Conservation (phyloP, 2,329 filamentous ascomycete species). For the Colletotrichum lindemuthianum region DNA sequence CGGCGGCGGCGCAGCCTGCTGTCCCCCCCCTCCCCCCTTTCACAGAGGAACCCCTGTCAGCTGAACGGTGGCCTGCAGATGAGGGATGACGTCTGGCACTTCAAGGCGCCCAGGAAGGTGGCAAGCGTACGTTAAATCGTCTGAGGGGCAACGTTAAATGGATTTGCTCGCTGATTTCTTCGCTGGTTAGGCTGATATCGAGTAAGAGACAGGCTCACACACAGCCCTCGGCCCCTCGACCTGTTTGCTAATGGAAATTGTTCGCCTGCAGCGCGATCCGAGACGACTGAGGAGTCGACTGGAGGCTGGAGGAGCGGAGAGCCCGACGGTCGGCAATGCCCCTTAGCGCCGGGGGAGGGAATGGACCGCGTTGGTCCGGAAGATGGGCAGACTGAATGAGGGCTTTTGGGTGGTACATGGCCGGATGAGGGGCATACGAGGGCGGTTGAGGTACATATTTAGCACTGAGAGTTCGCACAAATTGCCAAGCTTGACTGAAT, state of each 20-base stretch:
- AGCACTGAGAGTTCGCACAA: no score
- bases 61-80: conserved; percentile 38
- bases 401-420: neutral
- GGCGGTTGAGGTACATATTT: no score
- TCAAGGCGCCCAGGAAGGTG: conserved; percentile 39
- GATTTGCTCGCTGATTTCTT: neutral
- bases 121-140: neutral
- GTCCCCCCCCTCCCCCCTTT: neutral
- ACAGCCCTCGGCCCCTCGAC: no score
- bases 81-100: conserved; percentile 44
- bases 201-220: neutral
- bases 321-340: conserved; percentile 1
- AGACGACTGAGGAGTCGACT: neutral
- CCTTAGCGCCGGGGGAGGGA: neutral
- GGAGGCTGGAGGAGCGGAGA: neutral
- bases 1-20: neutral
- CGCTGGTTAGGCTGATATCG: neutral
- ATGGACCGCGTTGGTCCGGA: neutral
- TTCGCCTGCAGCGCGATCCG: neutral
- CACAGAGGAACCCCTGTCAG: neutral
- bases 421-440: neutral
- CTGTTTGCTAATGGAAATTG: neutral
- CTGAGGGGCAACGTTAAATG: neutral
- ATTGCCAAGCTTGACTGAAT: no score
- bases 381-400: neutral